phyloP scores from a whole-genome alignment of 768 basidiomycete genomes.

The Symmetrospora coprosmae region DNA sequence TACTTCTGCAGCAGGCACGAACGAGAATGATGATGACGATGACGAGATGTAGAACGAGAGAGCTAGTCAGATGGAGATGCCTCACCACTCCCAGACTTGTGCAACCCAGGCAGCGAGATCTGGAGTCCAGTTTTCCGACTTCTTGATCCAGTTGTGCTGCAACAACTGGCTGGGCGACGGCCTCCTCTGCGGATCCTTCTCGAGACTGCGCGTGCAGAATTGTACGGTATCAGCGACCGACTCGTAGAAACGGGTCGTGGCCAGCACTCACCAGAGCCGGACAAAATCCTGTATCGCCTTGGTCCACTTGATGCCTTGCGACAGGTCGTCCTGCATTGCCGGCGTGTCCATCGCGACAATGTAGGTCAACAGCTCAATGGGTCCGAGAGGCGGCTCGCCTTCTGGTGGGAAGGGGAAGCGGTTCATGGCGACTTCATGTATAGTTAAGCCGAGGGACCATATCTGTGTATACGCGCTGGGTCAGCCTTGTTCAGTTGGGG shows the following conservation, averaged over 20 bases:
- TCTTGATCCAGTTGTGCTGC: conserved; percentile 23
- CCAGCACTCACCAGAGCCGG: conserved; percentile 25
- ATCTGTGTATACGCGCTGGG: conserved; percentile 60
- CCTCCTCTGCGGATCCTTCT: conserved; percentile 22
- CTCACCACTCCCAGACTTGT: conserved; percentile 21
- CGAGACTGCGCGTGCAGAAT: not conserved
- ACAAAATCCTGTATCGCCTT: conserved; percentile 33
- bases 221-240: not conserved
- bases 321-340: conserved; percentile 25
- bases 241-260: not conserved
- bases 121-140: conserved; percentile 6
- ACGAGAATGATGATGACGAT: too few species aligned
- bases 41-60: too few species aligned
- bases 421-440: conserved; percentile 85
- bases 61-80: too few species aligned
- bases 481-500: not conserved
- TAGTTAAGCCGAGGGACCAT: conserved; percentile 90
- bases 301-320: conserved; percentile 30
- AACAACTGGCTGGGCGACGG: conserved; percentile 16
- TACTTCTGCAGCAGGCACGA: too few species aligned
- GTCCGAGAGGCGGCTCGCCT: conserved; percentile 55
- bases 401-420: conserved; percentile 73
- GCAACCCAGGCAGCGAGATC: conserved; percentile 20
- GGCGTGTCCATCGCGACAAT: conserved; percentile 64
- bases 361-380: conserved; percentile 87